phyloP scores from a whole-genome alignment of 31 red algal species.

The Bonnemaisonia californica region DNA sequence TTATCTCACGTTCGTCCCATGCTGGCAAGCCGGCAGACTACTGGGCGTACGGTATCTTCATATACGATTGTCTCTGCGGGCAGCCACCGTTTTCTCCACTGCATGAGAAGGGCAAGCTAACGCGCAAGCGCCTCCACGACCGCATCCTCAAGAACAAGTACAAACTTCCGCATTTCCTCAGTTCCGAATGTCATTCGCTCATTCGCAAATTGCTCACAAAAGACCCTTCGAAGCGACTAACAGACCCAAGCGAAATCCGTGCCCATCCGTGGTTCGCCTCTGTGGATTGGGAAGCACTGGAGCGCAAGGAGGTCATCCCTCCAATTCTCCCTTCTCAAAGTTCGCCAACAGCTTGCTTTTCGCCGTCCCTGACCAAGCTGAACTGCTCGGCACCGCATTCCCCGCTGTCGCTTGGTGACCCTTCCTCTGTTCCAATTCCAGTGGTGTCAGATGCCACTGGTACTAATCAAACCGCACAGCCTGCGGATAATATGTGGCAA shows the following conservation, averaged over 20 bases:
- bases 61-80: slow-evolving; percentile 86
- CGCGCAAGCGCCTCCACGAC: slow-evolving; percentile 76
- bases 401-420: slow-evolving; percentile 27
- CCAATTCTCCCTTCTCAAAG: slow-evolving; percentile 66
- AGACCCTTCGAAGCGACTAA: slow-evolving; percentile 69
- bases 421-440: slow-evolving; percentile 6
- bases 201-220: slow-evolving; percentile 73
- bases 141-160: slow-evolving; percentile 79
- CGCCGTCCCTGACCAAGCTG: slow-evolving; percentile 53
- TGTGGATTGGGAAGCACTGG: slow-evolving; percentile 70
- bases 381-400: slow-evolving; percentile 49
- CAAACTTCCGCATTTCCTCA: slow-evolving; percentile 76
- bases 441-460: neutral
- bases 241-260: slow-evolving; percentile 55
- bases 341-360: slow-evolving; percentile 69
- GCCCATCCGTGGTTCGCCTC: slow-evolving; percentile 72
- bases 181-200: slow-evolving; percentile 69
- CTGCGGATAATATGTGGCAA: slow-evolving; percentile 56
- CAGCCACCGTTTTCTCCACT: slow-evolving; percentile 85
- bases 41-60: slow-evolving; percentile 84
- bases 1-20: slow-evolving; percentile 62
- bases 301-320: slow-evolving; percentile 31
- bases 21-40: slow-evolving; percentile 79
- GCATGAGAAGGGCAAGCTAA: slow-evolving; percentile 66
- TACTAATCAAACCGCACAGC: neutral